Evolutionary conservation across 192 early-diverging fungal genomes (phyloP).

Genomic region (Coemansia sp.): DNA sequence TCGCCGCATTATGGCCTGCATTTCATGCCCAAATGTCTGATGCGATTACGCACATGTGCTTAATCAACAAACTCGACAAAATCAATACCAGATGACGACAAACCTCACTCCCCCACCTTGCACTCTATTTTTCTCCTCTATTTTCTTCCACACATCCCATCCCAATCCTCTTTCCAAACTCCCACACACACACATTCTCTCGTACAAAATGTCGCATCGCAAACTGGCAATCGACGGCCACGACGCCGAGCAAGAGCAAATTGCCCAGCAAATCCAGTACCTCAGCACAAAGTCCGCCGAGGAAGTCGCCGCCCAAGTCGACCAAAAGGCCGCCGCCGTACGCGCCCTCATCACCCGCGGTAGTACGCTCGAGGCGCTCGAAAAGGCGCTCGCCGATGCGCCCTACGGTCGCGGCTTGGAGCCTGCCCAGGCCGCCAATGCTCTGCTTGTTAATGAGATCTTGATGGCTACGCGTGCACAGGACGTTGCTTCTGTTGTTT

Average conservation of each 20-base stretch:
- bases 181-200: neutral
- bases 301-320: conserved; percentile 21
- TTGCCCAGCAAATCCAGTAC: conserved; percentile 37
- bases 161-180: neutral
- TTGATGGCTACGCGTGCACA: conserved; percentile 66
- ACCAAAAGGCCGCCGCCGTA: conserved; percentile 55
- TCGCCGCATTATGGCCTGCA: neutral
- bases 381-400: conserved; percentile 61
- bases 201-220: conserved; percentile 32
- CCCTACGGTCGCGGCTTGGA: conserved; percentile 67
- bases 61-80: no score
- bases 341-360: conserved; percentile 64
- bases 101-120: neutral
- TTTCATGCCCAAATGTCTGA: no score
- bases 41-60: no score
- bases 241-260: conserved; percentile 29
- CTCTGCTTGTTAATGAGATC: conserved; percentile 78
- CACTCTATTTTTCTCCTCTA: neutral
- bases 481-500: conserved; percentile 66
- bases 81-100: no score
- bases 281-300: conserved; percentile 25
- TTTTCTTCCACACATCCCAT: neutral
- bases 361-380: conserved; percentile 58
- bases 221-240: conserved; percentile 40
- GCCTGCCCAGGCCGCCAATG: conserved; percentile 68